Evolutionary conservation across 371 early-diverging fungal species (phyloP).

Genomic region (Mortierella sp.): DNA sequence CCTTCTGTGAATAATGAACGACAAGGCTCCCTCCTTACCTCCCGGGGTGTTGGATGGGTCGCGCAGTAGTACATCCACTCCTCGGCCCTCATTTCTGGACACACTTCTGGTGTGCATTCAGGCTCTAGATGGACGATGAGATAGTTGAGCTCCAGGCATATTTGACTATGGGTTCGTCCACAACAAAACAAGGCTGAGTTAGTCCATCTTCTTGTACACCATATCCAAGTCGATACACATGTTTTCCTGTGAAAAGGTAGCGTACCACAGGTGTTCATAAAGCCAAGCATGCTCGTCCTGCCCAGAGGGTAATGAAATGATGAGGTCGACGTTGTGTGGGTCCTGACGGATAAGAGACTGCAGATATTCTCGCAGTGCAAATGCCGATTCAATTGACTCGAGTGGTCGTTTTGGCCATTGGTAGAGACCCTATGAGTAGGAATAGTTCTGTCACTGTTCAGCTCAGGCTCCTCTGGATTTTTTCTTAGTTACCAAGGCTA

Average conservation of each 20-base stretch:
- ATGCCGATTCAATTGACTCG: slow-evolving; percentile 80
- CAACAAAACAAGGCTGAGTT: not conserved
- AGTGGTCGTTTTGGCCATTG: slow-evolving; percentile 71
- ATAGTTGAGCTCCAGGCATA: slow-evolving; percentile 86
- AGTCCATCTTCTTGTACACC: not conserved
- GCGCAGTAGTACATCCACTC: slow-evolving; percentile 96
- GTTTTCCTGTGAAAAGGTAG: not conserved
- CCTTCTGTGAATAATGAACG: not conserved
- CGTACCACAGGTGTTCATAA: slow-evolving; percentile 88
- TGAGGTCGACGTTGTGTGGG: slow-evolving; percentile 70
- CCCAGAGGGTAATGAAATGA: slow-evolving; percentile 78
- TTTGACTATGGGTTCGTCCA: slow-evolving; percentile 65
- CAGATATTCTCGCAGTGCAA: slow-evolving; percentile 88
- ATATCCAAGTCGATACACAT: not conserved
- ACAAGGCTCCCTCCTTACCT: slow-evolving; percentile 62
- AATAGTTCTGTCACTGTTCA: not conserved
- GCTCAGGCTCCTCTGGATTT: not conserved
- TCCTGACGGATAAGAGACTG: slow-evolving; percentile 82
- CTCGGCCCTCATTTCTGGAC: slow-evolving; percentile 95
- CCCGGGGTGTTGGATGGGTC: slow-evolving; percentile 86
- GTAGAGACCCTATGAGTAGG: slow-evolving; percentile 62
- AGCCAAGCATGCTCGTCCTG: slow-evolving; percentile 88
- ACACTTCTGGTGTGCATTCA: slow-evolving; percentile 86
- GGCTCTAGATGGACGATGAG: slow-evolving; percentile 80
- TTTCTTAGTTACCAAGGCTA: not conserved